phyloP scores from a whole-genome alignment of 768 basidiomycete genomes.

The Lactifluus pinguis region DNA sequence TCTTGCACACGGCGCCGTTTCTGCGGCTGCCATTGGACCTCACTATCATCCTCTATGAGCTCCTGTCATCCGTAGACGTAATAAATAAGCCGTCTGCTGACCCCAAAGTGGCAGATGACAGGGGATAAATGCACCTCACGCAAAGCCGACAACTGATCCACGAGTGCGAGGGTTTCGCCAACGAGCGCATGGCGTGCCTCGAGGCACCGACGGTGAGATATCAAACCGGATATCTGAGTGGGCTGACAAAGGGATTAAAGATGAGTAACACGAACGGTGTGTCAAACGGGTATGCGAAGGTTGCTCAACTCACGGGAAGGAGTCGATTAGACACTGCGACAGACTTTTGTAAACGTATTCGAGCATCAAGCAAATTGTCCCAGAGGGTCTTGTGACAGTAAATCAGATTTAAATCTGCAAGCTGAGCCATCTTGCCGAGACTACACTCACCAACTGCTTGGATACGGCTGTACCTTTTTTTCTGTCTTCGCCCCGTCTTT shows the following conservation, averaged over 20 bases:
- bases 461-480: constrained; percentile 79
- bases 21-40: constrained; percentile 11
- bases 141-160: constrained; percentile 57
- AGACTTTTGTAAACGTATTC: constrained; percentile 86
- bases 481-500: constrained; percentile 57
- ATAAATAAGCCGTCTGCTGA: constrained; percentile 1
- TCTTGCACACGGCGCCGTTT: constrained; percentile 18
- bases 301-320: constrained; percentile 41
- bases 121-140: constrained; percentile 45
- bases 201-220: constrained; percentile 31
- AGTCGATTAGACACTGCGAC: constrained; percentile 55
- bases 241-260: constrained; percentile 28
- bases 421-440: neutral
- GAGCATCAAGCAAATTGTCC: constrained; percentile 82
- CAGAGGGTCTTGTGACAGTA: constrained; percentile 52
- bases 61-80: constrained; percentile 14
- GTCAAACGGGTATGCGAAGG: neutral
- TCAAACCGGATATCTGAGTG: constrained; percentile 26
- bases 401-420: neutral
- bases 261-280: constrained; percentile 21
- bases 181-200: constrained; percentile 45
- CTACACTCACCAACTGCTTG: constrained; percentile 63
- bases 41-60: constrained; percentile 5
- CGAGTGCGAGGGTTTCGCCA: constrained; percentile 49
- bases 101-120: constrained; percentile 1